phyloP scores from a whole-genome alignment of 2,329 filamentous ascomycete species.

The Pseudocercospora vitis region DNA sequence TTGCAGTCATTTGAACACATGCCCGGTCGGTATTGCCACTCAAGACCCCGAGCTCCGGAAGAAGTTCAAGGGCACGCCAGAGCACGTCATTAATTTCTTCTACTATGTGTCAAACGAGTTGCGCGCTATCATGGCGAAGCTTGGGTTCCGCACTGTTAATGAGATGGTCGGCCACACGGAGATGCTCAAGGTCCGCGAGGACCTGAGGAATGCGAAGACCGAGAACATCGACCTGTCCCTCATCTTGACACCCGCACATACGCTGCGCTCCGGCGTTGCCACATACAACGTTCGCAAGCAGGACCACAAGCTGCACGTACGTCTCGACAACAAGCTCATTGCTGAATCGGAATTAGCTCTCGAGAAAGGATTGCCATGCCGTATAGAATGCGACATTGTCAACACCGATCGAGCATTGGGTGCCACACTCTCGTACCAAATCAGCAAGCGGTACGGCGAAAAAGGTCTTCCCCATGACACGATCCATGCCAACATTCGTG shows the following conservation, averaged over 20 bases:
- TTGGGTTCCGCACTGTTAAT: constrained; percentile 92
- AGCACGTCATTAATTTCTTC: constrained; percentile 98
- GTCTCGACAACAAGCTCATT: constrained; percentile 95
- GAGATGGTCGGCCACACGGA: constrained; percentile 97
- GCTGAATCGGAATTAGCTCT: constrained; percentile 91
- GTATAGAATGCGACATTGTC: constrained; percentile 93
- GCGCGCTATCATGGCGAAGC: constrained; percentile 92
- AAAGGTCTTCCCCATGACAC: constrained; percentile 87
- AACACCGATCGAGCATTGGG: constrained; percentile 95
- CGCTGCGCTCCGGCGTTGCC: constrained; percentile 86
- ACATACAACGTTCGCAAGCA: constrained; percentile 98
- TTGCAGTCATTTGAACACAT: constrained; percentile 62
- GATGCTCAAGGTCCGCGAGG: constrained; percentile 79
- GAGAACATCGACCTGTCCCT: constrained; percentile 90
- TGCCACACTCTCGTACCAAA: constrained; percentile 91
- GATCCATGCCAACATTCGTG: constrained; percentile 94
- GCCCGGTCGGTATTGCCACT: constrained; percentile 91
- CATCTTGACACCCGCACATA: constrained; percentile 93
- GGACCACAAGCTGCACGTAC: constrained; percentile 88
- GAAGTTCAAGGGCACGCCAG: constrained; percentile 90
- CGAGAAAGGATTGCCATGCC: constrained; percentile 87
- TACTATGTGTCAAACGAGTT: constrained; percentile 97
- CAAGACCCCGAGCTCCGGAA: constrained; percentile 91
- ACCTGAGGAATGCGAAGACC: constrained; percentile 83
- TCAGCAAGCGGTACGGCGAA: constrained; percentile 89